Evolutionary conservation across 2,329 filamentous ascomycete genomes (phyloP), one percentile per base, ranked within the genome.

Genomic region (Neofusicoccum parvum): DNA sequence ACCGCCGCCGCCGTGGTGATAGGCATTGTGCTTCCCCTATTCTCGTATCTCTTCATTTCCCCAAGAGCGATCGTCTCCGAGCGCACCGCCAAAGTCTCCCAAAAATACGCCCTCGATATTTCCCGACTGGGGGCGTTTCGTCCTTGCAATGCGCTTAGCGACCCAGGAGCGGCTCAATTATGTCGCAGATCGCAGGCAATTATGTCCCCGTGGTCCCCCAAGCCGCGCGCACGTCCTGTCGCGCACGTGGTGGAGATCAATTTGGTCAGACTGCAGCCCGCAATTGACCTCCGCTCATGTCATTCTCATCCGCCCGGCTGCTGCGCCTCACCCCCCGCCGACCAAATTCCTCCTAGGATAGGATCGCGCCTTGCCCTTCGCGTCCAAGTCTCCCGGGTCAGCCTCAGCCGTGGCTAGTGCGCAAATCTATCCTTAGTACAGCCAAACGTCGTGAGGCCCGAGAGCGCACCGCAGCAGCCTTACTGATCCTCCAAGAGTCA

Each of bases 361-460:
- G 56, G 56, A 48, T 46, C 56, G 14, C 56, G 45, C 43, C 56
- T 60, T 36, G 41, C 56, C 56, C n/a, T n/a, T 34, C 43, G 41
- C 41, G 56, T 27, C 54, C n/a, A 45, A 43, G 54, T 20, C 54
- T 46, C 11, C 56, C 43, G 56, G 56, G 62, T 64, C 62, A 64
- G 62, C 62, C 62, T 64, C 62, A 64, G 62, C 62, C 62, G 62
- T 64, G 62, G 62, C 62, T 64, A 37, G 62, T 64, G 62, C 49
- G 62, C 49, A 43, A 59, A 60, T 60, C 62, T 64, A 64, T 54
- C 48, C 49, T 64, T 54, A 64, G 62, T 54, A 64, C 62, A 45
- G 62, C 48, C 20, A 45, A 43, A 45, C 48, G 39, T 64, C 49
- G 49, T 43, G 36, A 46, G 45, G 56, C 32, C 56, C 41, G 56